Conservation (phyloP, 108 stramenopile genomes). For the Fistulifera solaris region DNA sequence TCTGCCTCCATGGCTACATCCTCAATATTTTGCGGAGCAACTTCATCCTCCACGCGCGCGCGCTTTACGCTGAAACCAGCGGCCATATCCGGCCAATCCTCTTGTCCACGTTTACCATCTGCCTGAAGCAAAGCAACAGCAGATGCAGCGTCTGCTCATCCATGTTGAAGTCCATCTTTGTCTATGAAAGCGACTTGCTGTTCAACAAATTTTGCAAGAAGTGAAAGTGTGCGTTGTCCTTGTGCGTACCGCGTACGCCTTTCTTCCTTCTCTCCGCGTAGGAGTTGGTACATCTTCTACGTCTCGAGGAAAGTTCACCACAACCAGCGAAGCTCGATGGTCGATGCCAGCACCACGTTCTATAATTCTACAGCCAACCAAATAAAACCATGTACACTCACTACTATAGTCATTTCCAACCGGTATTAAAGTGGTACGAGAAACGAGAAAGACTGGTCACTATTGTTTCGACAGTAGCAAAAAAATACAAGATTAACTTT, state of each 20-base stretch:
- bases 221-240: background rate
- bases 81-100: background rate
- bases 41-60: background rate
- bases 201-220: background rate
- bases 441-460: no score
- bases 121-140: slow-evolving; percentile 2
- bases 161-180: background rate
- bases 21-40: background rate
- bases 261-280: no score
- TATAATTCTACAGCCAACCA: no score
- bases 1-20: background rate
- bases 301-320: no score
- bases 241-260: background rate
- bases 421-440: no score
- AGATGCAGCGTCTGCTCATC: slow-evolving; percentile 13
- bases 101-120: slow-evolving; percentile 6
- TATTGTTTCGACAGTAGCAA: no score
- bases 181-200: background rate
- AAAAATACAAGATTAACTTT: no score
- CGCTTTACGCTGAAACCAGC: background rate
- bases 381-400: no score
- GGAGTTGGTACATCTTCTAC: no score
- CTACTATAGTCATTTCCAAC: no score
- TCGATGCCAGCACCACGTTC: no score
- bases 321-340: no score